Evolutionary conservation across 176 grass and related monocot genomes (phyloP).

Genomic region (Thalia dealbata): DNA sequence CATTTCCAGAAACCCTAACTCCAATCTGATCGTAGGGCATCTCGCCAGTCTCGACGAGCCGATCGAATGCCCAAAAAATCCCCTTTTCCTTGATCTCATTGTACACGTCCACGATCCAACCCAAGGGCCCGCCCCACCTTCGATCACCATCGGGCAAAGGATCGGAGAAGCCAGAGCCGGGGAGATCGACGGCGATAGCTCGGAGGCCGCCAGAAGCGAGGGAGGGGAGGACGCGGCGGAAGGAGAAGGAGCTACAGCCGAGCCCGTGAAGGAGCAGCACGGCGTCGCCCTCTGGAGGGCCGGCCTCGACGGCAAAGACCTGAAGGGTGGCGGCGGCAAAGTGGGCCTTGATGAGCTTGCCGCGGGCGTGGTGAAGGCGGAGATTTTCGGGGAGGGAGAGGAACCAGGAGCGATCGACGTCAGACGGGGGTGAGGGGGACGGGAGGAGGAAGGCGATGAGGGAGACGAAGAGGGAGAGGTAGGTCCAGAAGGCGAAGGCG

Average conservation of each 20-base stretch:
- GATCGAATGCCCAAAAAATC: conserved; percentile 78
- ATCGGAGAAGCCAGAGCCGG: conserved; percentile 51
- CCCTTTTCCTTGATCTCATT: conserved; percentile 48
- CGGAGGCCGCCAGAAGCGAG: conserved; percentile 31
- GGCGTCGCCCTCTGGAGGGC: conserved; percentile 15
- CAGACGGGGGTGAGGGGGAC: conserved; percentile 20
- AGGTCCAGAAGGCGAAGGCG: conserved; percentile 68
- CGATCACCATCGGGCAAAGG: neutral
- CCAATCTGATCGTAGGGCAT: conserved; percentile 44
- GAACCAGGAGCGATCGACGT: conserved; percentile 9
- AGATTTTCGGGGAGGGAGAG: conserved; percentile 33
- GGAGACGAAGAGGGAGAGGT: conserved; percentile 50
- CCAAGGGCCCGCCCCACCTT: conserved; percentile 15
- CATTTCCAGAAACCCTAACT: neutral
- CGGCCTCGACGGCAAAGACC: conserved; percentile 40
- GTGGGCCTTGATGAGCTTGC: conserved; percentile 21
- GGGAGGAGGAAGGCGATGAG: conserved; percentile 46
- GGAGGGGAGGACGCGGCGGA: conserved; percentile 31
- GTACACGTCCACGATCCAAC: conserved; percentile 20
- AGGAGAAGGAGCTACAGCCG: conserved; percentile 59
- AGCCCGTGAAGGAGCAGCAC: conserved; percentile 55
- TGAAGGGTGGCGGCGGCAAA: neutral
- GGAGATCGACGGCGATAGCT: conserved; percentile 41
- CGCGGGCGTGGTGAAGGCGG: conserved; percentile 38
- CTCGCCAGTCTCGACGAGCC: conserved; percentile 57